Base-by-base conservation (phyloP, 2,329 filamentous ascomycete species). In the Neopestalotiopsis sp. region DNA sequence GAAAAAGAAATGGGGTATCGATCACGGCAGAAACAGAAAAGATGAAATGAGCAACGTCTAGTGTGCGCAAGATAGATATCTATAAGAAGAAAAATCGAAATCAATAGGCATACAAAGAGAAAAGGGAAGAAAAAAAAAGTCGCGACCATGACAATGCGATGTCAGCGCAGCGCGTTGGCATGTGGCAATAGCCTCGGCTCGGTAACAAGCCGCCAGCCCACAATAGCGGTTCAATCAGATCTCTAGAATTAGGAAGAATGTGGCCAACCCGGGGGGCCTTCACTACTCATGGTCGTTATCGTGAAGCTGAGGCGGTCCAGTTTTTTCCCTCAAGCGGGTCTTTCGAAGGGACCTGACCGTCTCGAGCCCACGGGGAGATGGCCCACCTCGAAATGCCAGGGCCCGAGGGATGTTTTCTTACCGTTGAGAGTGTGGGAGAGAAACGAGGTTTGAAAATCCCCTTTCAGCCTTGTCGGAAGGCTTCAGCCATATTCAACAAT, bases 141-240 rank as follows among this genome's bases (percentile, higher is more conserved):
- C 45, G 24, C 17, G 45, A 52, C 45, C 20, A 52, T 20, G 45
- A 20, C n/a, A 20, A 52, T 52, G 45, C 45, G 45, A 52, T 52
- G 45, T 52, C 45, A 52, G 45, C 17, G 61, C 34, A 64, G n/a
- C 61, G 40, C 17, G 17, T 13, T 64, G 28, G 61, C 38, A 49
- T 52, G 38, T 64, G 38, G 61, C 61, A 64, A 64, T 64, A 64
- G 61, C 61, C 61, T 64, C 61, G 61, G 61, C 40, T 64, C 61
- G 61, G 61, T 38, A 45, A 49, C 40, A 6, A 28, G 6, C 30
- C 24, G 24, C 57, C 57, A 14, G 30, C 57, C 30, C 59, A 5
- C 30, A 38, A 38, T 38, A 40, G n/a, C 61, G 28, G 61, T 64
- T 64, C 61, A 64, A 64, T 64, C 38, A 64, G 28, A 64, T 28